Percentiles rank a stretch among this genome's conserved stretches.
Evolutionary conservation across 2,329 filamentous ascomycete genomes (phyloP).

Genomic region (Aurifilum marmelostoma): DNA sequence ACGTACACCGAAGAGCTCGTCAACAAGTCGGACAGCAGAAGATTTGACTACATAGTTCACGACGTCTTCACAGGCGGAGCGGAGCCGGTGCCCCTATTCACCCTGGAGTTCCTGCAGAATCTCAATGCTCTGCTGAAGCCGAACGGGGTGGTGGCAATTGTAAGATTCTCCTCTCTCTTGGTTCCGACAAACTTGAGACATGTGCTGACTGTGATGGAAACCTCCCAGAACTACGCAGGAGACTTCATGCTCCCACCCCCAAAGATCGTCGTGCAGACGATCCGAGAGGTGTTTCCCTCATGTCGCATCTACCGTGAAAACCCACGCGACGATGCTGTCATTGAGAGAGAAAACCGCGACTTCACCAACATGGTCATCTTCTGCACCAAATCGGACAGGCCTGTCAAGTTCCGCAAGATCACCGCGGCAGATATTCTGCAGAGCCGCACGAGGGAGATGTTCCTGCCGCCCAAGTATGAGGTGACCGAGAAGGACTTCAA

Average conservation of each 20-base stretch:
- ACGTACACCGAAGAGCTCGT: constrained; percentile 60
- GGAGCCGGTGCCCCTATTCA: constrained; percentile 88
- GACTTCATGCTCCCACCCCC: constrained; percentile 79
- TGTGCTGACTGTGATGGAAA: constrained; percentile 15
- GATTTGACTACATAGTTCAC: constrained; percentile 92
- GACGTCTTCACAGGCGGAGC: constrained; percentile 97
- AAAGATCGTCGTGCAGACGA: constrained; percentile 79
- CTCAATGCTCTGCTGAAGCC: constrained; percentile 73
- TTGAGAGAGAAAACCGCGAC: constrained; percentile 59
- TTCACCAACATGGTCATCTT: constrained; percentile 98
- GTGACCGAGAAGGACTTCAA: constrained; percentile 56
- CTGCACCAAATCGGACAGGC: constrained; percentile 67
- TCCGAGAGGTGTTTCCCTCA: constrained; percentile 78
- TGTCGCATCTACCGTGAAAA: constrained; percentile 91
- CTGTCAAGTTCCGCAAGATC: constrained; percentile 69
- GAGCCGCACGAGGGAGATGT: constrained; percentile 70
- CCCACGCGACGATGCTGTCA: constrained; percentile 51
- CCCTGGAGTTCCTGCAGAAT: constrained; percentile 76
- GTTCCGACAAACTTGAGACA: too few relatives aligned
- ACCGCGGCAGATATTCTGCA: constrained; percentile 68
- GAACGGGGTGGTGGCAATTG: constrained; percentile 85
- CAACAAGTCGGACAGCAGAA: constrained; percentile 45
- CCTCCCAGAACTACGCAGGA: constrained; percentile 83
- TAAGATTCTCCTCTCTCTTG: constrained; percentile 46
- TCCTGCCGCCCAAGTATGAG: constrained; percentile 74